Base-by-base conservation (phyloP, 805 yeast species). In the Geotrichum ghanense region DNA sequence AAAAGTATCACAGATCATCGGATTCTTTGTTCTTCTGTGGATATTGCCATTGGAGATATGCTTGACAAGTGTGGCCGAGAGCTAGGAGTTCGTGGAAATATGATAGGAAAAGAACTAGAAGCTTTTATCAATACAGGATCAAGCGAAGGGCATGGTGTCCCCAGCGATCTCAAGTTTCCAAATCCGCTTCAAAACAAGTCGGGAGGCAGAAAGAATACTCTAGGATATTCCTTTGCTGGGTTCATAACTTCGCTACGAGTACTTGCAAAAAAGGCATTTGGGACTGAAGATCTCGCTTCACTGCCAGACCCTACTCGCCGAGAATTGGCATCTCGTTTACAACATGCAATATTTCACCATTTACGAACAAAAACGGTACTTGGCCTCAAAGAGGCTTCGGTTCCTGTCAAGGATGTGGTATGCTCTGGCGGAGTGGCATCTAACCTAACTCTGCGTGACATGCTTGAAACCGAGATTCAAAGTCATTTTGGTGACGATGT, bases 21-120 rank as follows among this genome's bases (percentile, higher is more conserved):
- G 48, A 74, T 90, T 1, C 60, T 87, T 3, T 77, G 81, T 19
- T 74, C 88, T 56, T 84, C 95, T 0, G 64, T 78, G 17, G 98
- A 89, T 58, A 83, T 87, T 23, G 97, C 98, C 0, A 83, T 83
- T 2, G 98, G 98, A 0, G 96, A 90, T 62, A 83, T 95, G 0
- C 63, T 92, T 20, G 98, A 92, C 62, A 90, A 90, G 64, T 86
- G 95, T 59, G 95, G 95, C 0, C 70, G 97, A 49, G 85, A 78
- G 52, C 56, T 92, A 42, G 97, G 96, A 0, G 59, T 92, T 27
- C 60, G 60, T 22, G 96, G 97, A 0, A 79, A 78, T 50, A 84
- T 88, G 87, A 72, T 89, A 40, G 98, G 96, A 1, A 82, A 77
- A 54, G 95, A 81, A 53, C 63, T 88, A 62, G 97, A 90, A 54